Base-by-base conservation (phyloP, 768 basidiomycete genomes). In the Lactifluus piperatus region DNA sequence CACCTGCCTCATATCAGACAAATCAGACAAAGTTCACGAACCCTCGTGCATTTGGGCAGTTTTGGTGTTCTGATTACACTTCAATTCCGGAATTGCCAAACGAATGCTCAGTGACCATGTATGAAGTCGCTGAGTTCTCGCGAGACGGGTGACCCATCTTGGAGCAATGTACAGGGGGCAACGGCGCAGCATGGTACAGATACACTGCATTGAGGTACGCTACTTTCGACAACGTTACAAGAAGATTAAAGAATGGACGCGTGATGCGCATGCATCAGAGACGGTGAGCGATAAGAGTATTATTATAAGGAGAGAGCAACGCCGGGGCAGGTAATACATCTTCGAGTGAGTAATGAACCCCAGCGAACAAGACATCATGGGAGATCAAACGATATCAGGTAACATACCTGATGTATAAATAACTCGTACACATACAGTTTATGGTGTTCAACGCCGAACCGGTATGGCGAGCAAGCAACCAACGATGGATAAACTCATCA, bases 381-480 rank as follows among this genome's bases (percentile, higher is more conserved):
- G 5, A 50, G 20, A 56, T 45, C 36, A 43, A 55, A 29, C 16
- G 5, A 44, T 49, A 49, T 37, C 47, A 34, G 24, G 39, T 5
- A 34, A 18, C 5, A 9, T 36, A 45, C 22, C 51, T 29, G 24
- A 18, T 26, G 26, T 39, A 13, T 24, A 39, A 30, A 18, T 27
- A 32, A 13, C 16, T 29, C 20, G 27, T 18, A 41, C 44, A 53
- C 16, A 24, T 46, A 13, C 34, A 6, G 20, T 29, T 14, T 22
- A 51, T 8, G 37, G 37, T 14, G 36, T 71, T 71, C 44, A 78
- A 46, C 50, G 56, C 11, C 63, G 66, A 52, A 73, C 58, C 0
- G 74, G 74, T 27, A 74, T 62, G 0, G 73, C 76, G 2, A 71
- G 56, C 56, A 79, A 36, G 13, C 54, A 64, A 14, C 66, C 75